Conservation (phyloP, 306 rosid genomes). For the Cicer arietinum region DNA sequence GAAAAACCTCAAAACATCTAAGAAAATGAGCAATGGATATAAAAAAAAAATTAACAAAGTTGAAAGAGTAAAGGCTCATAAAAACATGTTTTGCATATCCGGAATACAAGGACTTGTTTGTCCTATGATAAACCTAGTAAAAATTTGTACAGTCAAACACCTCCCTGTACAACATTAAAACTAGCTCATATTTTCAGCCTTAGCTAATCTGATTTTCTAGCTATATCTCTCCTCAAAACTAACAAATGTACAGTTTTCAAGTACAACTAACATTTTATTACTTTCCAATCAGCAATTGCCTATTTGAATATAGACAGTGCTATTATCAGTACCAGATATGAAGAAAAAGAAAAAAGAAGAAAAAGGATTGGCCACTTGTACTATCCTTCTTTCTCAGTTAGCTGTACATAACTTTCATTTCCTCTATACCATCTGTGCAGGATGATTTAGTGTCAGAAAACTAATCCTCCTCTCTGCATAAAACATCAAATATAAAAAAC, state of each 20-base stretch:
- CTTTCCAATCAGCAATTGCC: conserved; percentile 56
- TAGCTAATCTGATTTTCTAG: conserved; percentile 64
- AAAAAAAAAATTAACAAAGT: not conserved
- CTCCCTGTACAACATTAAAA: conserved; percentile 49
- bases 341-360: conserved; percentile 3
- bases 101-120: conserved; percentile 35
- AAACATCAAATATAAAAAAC: not conserved
- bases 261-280: conserved; percentile 75
- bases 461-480: conserved; percentile 95
- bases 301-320: conserved; percentile 49
- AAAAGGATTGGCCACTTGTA: conserved; percentile 37
- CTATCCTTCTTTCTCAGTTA: conserved; percentile 68
- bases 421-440: conserved; percentile 69
- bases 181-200: conserved; percentile 48
- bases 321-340: conserved; percentile 42
- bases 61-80: conserved; percentile 39
- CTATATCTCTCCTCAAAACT: conserved; percentile 54
- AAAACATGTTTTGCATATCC: conserved; percentile 37
- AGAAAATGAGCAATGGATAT: not conserved
- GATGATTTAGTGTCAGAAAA: conserved; percentile 77
- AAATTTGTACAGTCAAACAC: conserved; percentile 52
- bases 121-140: conserved; percentile 41
- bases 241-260: conserved; percentile 87
- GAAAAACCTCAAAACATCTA: not conserved
- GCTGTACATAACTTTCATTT: conserved; percentile 71